phyloP scores from a whole-genome alignment of 441 rosid genomes.

The Mallotus japonicus region DNA sequence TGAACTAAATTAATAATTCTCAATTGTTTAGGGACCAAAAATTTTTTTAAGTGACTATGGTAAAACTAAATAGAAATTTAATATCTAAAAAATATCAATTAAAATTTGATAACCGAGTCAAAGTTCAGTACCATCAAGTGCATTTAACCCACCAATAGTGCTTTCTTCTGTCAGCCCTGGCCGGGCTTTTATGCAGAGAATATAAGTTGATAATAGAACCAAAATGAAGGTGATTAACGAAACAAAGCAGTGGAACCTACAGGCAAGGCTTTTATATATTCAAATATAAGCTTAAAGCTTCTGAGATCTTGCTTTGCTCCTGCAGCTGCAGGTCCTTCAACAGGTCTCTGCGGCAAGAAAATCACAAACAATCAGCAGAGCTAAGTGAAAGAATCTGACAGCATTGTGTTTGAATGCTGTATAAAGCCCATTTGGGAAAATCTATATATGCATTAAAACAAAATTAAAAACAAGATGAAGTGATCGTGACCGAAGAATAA shows the following conservation, averaged over 20 bases:
- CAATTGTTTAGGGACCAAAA: too few species aligned
- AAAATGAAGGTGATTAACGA: background rate
- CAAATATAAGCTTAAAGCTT: slow-evolving; percentile 80
- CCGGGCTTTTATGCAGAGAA: background rate
- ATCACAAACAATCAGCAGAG: slow-evolving; percentile 14
- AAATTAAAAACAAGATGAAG: slow-evolving; percentile 10
- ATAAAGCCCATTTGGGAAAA: too few species aligned
- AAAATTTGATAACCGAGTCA: too few species aligned
- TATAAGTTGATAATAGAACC: background rate
- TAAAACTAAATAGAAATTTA: too few species aligned
- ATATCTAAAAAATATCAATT: too few species aligned
- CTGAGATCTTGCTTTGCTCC: slow-evolving; percentile 71
- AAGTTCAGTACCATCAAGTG: too few species aligned
- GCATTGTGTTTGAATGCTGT: too few species aligned
- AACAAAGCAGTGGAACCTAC: slow-evolving; percentile 40
- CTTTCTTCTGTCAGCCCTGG: too few species aligned
- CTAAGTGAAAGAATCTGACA: background rate
- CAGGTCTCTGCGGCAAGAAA: slow-evolving; percentile 56
- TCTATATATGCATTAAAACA: background rate
- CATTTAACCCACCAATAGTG: too few species aligned
- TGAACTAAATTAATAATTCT: too few species aligned
- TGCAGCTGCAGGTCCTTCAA: slow-evolving; percentile 60
- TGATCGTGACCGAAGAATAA: background rate
- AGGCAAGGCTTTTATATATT: slow-evolving; percentile 92
- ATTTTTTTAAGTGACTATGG: too few species aligned